Conservation (phyloP, 768 basidiomycete genomes). For the Lactarius tabidus region DNA sequence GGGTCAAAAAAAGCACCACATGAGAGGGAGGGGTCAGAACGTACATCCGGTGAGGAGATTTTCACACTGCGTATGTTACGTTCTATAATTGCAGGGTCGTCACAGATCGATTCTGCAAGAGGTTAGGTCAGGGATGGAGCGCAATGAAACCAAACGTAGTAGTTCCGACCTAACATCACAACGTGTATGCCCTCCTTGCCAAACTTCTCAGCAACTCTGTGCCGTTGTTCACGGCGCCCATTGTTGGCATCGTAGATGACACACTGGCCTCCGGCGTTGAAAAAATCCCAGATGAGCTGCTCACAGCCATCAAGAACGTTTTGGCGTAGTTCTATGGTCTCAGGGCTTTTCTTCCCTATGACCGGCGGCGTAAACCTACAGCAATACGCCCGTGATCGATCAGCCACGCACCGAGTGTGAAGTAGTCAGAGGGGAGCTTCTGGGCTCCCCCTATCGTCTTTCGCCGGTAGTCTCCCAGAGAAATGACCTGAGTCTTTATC, state of each 20-base stretch:
- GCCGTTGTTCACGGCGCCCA: constrained; percentile 63
- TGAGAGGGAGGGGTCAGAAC: constrained; percentile 32
- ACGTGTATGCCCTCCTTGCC: constrained; percentile 87
- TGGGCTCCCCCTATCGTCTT: constrained; percentile 86
- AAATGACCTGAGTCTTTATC: constrained; percentile 92
- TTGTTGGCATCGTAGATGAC: constrained; percentile 99
- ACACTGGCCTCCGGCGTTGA: constrained; percentile 84
- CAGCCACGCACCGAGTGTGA: constrained; percentile 61
- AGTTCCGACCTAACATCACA: constrained; percentile 74
- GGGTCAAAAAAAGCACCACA: neutral
- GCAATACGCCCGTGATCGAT: constrained; percentile 11
- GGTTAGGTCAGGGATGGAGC: constrained; percentile 11
- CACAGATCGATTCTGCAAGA: constrained; percentile 77
- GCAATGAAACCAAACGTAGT: neutral
- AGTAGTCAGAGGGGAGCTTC: constrained; percentile 89
- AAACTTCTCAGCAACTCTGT: constrained; percentile 78
- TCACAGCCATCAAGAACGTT: constrained; percentile 82
- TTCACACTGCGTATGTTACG: constrained; percentile 95
- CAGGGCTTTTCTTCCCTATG: constrained; percentile 67
- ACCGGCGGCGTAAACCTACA: constrained; percentile 1
- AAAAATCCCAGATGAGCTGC: constrained; percentile 84
- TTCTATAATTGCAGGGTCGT: constrained; percentile 89
- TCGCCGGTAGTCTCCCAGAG: constrained; percentile 90
- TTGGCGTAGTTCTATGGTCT: constrained; percentile 74
- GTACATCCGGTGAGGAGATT: constrained; percentile 94